Evolutionary conservation across 2,329 filamentous ascomycete species (phyloP).

Genomic region (Aspergillus sp.): DNA sequence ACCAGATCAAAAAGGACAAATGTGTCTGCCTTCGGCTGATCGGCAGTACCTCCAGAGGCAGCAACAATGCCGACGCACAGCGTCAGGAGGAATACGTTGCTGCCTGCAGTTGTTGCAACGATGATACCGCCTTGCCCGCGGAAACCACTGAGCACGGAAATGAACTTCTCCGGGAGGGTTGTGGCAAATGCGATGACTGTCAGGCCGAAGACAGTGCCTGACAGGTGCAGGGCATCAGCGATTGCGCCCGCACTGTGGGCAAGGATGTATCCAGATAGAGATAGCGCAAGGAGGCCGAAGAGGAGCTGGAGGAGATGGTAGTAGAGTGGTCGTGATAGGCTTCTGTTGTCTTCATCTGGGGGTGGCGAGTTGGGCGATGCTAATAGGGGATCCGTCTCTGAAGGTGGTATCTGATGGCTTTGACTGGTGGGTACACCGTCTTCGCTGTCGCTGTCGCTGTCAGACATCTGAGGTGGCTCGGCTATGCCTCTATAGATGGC

Average conservation of each 20-base stretch:
- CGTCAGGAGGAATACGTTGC: slow-evolving; percentile 56
- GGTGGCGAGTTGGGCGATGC: background rate
- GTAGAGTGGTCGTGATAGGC: slow-evolving; percentile 23
- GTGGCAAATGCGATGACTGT: slow-evolving; percentile 53
- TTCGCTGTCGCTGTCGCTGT: slow-evolving; percentile 47
- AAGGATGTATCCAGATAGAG: slow-evolving; percentile 51
- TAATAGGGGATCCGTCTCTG: background rate
- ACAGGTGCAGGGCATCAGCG: slow-evolving; percentile 43
- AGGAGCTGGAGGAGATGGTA: slow-evolving; percentile 47
- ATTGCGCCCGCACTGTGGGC: slow-evolving; percentile 47
- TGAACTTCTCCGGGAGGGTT: slow-evolving; percentile 55
- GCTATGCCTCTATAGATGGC: slow-evolving; percentile 48
- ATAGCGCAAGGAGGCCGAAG: slow-evolving; percentile 46
- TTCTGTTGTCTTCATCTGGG: background rate
- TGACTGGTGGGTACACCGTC: slow-evolving; percentile 11
- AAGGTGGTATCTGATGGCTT: background rate
- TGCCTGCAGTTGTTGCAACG: slow-evolving; percentile 54
- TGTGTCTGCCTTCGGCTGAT: slow-evolving; percentile 14
- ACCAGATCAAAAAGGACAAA: slow-evolving; percentile 27
- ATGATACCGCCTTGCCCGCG: slow-evolving; percentile 52
- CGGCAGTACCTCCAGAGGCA: background rate
- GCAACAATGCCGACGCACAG: slow-evolving; percentile 46
- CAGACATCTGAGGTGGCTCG: slow-evolving; percentile 43
- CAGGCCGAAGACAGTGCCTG: slow-evolving; percentile 49
- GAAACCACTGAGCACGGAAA: slow-evolving; percentile 50